Evolutionary conservation across 2,329 filamentous ascomycete genomes (phyloP).

Genomic region (Aspergillus quadrilineatus): DNA sequence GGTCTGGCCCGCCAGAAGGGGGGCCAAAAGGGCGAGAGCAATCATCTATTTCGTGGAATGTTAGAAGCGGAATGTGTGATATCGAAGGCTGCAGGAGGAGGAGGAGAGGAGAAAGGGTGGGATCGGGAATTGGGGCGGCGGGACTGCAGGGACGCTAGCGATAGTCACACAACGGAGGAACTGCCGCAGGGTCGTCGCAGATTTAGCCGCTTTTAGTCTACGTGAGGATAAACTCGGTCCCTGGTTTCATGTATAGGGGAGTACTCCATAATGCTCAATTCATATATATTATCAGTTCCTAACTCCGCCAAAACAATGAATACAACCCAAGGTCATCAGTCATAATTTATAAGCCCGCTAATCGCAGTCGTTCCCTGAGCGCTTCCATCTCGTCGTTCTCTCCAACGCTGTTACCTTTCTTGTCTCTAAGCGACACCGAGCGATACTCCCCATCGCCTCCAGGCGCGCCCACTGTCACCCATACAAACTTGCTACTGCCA

Average conservation of each 20-base stretch:
- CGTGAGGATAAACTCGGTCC: background rate
- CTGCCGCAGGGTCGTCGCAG: background rate
- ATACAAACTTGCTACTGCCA: constrained; percentile 52
- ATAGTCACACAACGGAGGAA: background rate
- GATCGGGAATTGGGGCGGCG: background rate
- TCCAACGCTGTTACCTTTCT: constrained; percentile 8
- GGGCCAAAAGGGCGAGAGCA: constrained; percentile 7
- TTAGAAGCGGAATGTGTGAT: background rate
- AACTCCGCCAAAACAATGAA: background rate
- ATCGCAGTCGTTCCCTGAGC: constrained; percentile 30
- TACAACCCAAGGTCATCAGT: constrained; percentile 23
- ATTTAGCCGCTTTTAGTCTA: constrained; percentile 6
- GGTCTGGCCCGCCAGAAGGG: constrained; percentile 14
- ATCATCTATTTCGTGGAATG: constrained; percentile 9
- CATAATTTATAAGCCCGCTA: constrained; percentile 26
- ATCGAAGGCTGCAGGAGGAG: background rate
- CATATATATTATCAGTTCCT: constrained; percentile 5
- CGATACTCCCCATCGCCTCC: constrained; percentile 48
- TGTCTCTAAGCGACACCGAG: constrained; percentile 37
- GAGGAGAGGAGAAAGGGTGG: constrained; percentile 1
- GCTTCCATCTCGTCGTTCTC: constrained; percentile 31
- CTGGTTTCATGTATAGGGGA: background rate
- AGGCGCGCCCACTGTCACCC: constrained; percentile 51
- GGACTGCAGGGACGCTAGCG: background rate
- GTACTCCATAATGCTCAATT: background rate